Percentiles rank a stretch among this genome's conserved stretches.
These are phyloP conservation scores for Elsinoe australis DNA, from an alignment of 2,329 filamentous ascomycete species.

Conservation along the genomic window DNA sequence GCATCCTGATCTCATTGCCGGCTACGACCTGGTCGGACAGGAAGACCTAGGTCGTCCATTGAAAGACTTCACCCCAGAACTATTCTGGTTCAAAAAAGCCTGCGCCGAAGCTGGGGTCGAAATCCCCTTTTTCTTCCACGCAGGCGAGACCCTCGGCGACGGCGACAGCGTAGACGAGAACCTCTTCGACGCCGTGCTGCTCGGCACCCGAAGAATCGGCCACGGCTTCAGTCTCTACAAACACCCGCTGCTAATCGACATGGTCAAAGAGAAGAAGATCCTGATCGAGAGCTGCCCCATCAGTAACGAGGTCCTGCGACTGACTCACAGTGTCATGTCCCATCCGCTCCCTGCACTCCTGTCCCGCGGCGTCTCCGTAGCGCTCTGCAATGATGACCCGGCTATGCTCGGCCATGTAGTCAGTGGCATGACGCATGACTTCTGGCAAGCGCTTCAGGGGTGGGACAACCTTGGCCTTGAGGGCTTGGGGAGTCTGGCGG, in stretches of 20 bases:
- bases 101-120: slow-evolving; percentile 70
- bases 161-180: slow-evolving; percentile 72
- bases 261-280: slow-evolving; percentile 82
- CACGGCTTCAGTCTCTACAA: slow-evolving; percentile 85
- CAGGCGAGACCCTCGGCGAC: slow-evolving; percentile 77
- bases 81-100: slow-evolving; percentile 90
- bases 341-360: slow-evolving; percentile 79
- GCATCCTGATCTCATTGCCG: slow-evolving; percentile 72
- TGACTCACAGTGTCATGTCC: slow-evolving; percentile 66
- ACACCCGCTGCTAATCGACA: slow-evolving; percentile 79
- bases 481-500: slow-evolving; percentile 75
- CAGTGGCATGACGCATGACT: slow-evolving; percentile 81
- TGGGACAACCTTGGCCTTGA: slow-evolving; percentile 87
- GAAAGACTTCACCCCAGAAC: slow-evolving; percentile 66
- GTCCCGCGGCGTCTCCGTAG: slow-evolving; percentile 73
- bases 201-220: slow-evolving; percentile 82
- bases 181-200: slow-evolving; percentile 78
- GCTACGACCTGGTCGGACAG: slow-evolving; percentile 84
- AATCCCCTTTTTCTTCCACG: slow-evolving; percentile 93
- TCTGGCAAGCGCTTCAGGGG: slow-evolving; percentile 86
- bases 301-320: slow-evolving; percentile 76
- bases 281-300: slow-evolving; percentile 86
- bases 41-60: slow-evolving; percentile 74
- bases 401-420: slow-evolving; percentile 77
- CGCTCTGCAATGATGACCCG: slow-evolving; percentile 84